Conservation (phyloP, 495 filamentous ascomycete species). For the Penicillium mononematosum region DNA sequence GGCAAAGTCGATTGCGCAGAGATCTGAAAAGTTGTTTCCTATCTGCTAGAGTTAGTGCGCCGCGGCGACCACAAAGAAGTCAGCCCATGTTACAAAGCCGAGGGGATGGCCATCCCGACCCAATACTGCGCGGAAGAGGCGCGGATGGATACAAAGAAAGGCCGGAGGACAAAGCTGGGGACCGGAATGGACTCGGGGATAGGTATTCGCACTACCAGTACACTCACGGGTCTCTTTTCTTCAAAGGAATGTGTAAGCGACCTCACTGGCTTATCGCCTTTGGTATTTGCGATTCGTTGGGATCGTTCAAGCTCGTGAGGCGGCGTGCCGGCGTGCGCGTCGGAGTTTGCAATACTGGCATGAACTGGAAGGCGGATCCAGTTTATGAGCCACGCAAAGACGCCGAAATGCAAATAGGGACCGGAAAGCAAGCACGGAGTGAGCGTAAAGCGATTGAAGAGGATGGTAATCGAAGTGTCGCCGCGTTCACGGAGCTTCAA, state of each 20-base stretch:
- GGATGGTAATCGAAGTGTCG: background rate
- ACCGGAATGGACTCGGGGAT: background rate
- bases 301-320: background rate
- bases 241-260: no score
- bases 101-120: background rate
- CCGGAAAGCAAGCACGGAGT: background rate
- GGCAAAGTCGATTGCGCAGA: constrained; percentile 3
- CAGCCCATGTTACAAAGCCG: constrained; percentile 20
- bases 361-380: background rate
- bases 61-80: constrained; percentile 22
- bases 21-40: constrained; percentile 8
- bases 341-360: background rate
- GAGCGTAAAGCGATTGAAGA: constrained; percentile 1
- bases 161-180: background rate
- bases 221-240: background rate
- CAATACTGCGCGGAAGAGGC: background rate
- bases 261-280: background rate
- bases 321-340: constrained; percentile 9
- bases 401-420: background rate
- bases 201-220: background rate
- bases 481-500: constrained; percentile 6
- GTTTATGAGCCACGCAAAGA: background rate
- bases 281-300: constrained; percentile 3
- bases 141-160: constrained; percentile 5
- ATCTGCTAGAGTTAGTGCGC: constrained; percentile 14